Conservation (phyloP, 2,329 filamentous ascomycete species). For the Penicillium verrucosum region DNA sequence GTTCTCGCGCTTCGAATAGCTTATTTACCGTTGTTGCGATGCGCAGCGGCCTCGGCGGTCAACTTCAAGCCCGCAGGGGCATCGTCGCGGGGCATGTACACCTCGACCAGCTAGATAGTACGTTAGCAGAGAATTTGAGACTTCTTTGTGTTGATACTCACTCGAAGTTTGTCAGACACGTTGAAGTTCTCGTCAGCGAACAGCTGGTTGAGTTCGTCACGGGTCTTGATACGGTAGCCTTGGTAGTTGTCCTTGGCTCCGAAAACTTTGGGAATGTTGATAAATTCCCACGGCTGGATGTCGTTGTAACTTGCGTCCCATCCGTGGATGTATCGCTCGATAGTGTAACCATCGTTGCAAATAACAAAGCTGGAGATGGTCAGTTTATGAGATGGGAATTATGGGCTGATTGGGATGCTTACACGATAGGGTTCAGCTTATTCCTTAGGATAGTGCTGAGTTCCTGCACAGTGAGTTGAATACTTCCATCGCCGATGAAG, state of each 20-base stretch:
- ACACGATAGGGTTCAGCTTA: slow-evolving; percentile 72
- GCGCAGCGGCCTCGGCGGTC: slow-evolving; percentile 69
- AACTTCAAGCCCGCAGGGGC: slow-evolving; percentile 67
- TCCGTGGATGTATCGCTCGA: slow-evolving; percentile 84
- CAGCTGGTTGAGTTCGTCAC: slow-evolving; percentile 63
- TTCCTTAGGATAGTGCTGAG: slow-evolving; percentile 78
- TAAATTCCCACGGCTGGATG: slow-evolving; percentile 71
- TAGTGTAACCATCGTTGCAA: slow-evolving; percentile 85
- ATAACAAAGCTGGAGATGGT: slow-evolving; percentile 60
- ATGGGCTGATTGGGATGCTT: slow-evolving; percentile 32
- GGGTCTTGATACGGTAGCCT: slow-evolving; percentile 67
- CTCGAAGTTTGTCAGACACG: slow-evolving; percentile 49
- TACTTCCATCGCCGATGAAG: slow-evolving; percentile 84
- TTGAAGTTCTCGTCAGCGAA: slow-evolving; percentile 63
- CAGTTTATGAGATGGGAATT: slow-evolving; percentile 33
- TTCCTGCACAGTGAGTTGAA: slow-evolving; percentile 82
- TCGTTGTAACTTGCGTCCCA: slow-evolving; percentile 79
- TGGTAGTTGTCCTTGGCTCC: slow-evolving; percentile 59
- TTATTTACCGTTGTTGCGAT: slow-evolving; percentile 61
- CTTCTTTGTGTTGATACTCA: slow-evolving; percentile 15
- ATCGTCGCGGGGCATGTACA: slow-evolving; percentile 77
- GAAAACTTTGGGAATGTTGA: slow-evolving; percentile 65
- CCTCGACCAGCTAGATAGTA: slow-evolving; percentile 68
- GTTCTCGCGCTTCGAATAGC: background rate
- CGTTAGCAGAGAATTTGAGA: slow-evolving; percentile 15